A percentile compares a stretch with the other conserved stretches of the same genome.
Conservation (phyloP, 805 yeast species). For the Kazachstania kunashirensis region DNA sequence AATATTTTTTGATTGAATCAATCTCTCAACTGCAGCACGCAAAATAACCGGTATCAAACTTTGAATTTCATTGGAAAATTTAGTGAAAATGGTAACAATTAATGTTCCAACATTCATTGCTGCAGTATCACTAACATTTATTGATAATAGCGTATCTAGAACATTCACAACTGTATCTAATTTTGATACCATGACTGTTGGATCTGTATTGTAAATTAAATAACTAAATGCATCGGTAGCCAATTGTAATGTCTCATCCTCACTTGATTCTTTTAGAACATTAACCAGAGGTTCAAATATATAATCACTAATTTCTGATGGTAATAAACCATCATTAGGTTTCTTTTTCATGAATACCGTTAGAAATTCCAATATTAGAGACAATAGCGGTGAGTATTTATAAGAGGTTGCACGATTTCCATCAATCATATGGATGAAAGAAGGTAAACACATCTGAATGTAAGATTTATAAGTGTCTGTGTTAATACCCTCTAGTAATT, state of each 20-base stretch:
- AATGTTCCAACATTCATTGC: slow-evolving; percentile 67
- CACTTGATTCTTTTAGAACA: slow-evolving; percentile 38
- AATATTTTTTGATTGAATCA: slow-evolving; percentile 56
- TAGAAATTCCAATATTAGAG: slow-evolving; percentile 30
- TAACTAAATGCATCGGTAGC: slow-evolving; percentile 67
- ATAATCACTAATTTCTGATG: slow-evolving; percentile 16
- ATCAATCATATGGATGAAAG: slow-evolving; percentile 34
- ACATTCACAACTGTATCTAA: slow-evolving; percentile 35
- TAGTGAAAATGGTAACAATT: slow-evolving; percentile 48
- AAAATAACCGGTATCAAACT: slow-evolving; percentile 44
- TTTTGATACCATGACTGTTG: slow-evolving; percentile 11
- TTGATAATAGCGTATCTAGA: slow-evolving; percentile 58
- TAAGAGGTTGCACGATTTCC: slow-evolving; percentile 14
- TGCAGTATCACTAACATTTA: slow-evolving; percentile 67
- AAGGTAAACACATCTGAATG: slow-evolving; percentile 46
- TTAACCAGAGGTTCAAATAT: slow-evolving; percentile 21
- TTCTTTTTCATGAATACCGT: slow-evolving; percentile 24
- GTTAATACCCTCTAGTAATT: slow-evolving; percentile 42
- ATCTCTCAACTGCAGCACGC: slow-evolving; percentile 60
- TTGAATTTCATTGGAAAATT: slow-evolving; percentile 35
- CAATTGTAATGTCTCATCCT: slow-evolving; percentile 67
- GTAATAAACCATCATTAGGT: slow-evolving; percentile 23
- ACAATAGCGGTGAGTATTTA: slow-evolving; percentile 47
- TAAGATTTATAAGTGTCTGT: slow-evolving; percentile 36
- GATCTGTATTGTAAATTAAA: slow-evolving; percentile 37